Percentiles rank a stretch among this genome's conserved stretches.
phyloP scores from a whole-genome alignment of 805 yeast species.

The Starmerella vaccinii region DNA sequence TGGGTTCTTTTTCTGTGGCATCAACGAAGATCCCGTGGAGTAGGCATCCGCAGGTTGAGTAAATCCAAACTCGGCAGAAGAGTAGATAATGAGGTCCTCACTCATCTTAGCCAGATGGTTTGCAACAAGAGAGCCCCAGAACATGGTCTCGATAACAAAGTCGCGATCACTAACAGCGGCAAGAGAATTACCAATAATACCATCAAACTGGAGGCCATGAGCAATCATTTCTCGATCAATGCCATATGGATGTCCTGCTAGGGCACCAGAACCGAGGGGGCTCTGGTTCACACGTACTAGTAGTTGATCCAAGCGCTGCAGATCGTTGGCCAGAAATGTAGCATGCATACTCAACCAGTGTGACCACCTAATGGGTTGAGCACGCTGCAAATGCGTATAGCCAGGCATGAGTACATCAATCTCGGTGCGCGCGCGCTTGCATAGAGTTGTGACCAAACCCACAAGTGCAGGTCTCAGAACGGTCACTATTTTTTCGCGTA shows the following conservation, averaged over 20 bases:
- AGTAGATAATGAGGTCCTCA: constrained; percentile 90
- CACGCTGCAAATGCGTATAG: constrained; percentile 95
- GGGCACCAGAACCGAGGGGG: constrained; percentile 95
- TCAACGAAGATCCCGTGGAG: constrained; percentile 94
- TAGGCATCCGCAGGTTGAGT: constrained; percentile 91
- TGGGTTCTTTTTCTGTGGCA: constrained; percentile 99
- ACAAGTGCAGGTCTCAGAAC: constrained; percentile 48
- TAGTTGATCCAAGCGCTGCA: constrained; percentile 71
- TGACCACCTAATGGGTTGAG: constrained; percentile 99
- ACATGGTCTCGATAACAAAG: constrained; percentile 88
- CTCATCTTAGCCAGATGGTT: constrained; percentile 90
- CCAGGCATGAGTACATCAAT: constrained; percentile 96
- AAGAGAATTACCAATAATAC: constrained; percentile 88
- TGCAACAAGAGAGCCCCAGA: constrained; percentile 92
- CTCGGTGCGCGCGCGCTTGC: constrained; percentile 70
- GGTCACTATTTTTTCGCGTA: constrained; percentile 55
- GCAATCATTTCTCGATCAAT: constrained; percentile 90
- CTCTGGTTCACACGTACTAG: constrained; percentile 72
- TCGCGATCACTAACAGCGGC: constrained; percentile 98
- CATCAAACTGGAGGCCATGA: constrained; percentile 61
- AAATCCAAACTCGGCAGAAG: constrained; percentile 96
- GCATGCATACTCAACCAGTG: constrained; percentile 95
- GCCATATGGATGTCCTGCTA: constrained; percentile 99
- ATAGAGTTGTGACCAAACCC: constrained; percentile 55
- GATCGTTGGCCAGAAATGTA: constrained; percentile 85